Base-by-base conservation (phyloP, 352 stramenopile species). In the Phytophthora cryptogea region DNA sequence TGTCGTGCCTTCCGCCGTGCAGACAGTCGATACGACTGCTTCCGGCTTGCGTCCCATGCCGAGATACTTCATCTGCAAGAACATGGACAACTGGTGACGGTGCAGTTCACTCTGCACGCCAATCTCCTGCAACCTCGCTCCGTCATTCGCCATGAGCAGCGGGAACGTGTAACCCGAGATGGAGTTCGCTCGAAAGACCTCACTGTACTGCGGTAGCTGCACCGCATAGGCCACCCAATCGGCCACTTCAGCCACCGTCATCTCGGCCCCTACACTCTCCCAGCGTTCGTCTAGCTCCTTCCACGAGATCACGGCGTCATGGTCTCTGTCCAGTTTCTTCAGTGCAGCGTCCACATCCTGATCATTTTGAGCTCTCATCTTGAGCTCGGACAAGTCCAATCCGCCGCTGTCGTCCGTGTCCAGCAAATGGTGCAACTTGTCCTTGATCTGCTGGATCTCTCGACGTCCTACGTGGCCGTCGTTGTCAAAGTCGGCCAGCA, bases 161-260 rank as follows among this genome's bases (percentile, higher is more conserved):
- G 86, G 86, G 56, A 95, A 95, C 26, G 83, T 95, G 56, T 95
- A 95, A 2, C 86, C 86, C 1, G 83, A 93, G 45, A 95, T 90
- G 8, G 82, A 95, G 59, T 95, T 74, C 17, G 76, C 55, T 33
- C 79, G 82, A 56, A 95, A 92, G 14, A 90, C 66, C 0, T 89
- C 78, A 20, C 76, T 76, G 68, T 95, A 95, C 68, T 95, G 86
- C 5, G 86, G 86, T 8, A 95, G 47, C 43, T 95, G 86, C 11
- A 92, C 86, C 9, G 82, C 76, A 61, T 85, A 92, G 10, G 80
- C 67, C 23, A 95, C 75, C 86, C 86, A 95, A 55, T 95, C 86
- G 0, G 80, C 78, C 46, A 95, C 86, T 43, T 95, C 86, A 17
- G 64, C 70, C 10, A 95, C 86, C 0, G 83, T 95, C 86, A 95